These are phyloP conservation scores for Paraglomus occultum DNA, from an alignment of 192 early-diverging fungal genomes.

Conservation along the genomic window DNA sequence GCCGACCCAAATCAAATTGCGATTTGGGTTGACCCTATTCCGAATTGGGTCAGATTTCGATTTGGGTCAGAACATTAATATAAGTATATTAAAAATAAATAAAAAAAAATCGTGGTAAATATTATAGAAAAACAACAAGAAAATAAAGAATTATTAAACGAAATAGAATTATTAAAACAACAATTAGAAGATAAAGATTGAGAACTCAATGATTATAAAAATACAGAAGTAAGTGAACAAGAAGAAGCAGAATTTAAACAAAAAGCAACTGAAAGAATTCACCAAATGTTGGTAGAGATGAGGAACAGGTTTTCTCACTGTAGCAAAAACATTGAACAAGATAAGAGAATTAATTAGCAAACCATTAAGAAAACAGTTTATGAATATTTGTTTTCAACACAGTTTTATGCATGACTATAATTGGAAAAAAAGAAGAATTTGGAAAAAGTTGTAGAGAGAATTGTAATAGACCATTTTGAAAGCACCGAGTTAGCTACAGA, in stretches of 20 bases:
- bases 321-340: slow-evolving; percentile 12
- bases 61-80: too few relatives aligned
- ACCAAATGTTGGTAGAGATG: slow-evolving; percentile 16
- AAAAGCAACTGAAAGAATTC: slow-evolving; percentile 12
- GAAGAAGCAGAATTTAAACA: slow-evolving; percentile 20
- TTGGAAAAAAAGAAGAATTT: slow-evolving; percentile 2
- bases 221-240: slow-evolving; percentile 16
- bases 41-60: too few relatives aligned
- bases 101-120: slow-evolving; percentile 8
- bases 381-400: slow-evolving; percentile 10
- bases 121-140: slow-evolving; percentile 8
- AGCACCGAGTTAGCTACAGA: slow-evolving; percentile 3
- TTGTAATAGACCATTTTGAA: slow-evolving; percentile 1
- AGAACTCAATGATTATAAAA: slow-evolving; percentile 13
- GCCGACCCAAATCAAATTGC: too few relatives aligned
- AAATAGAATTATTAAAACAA: background rate
- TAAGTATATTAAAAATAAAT: slow-evolving; percentile 5
- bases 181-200: background rate
- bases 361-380: slow-evolving; percentile 11
- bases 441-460: background rate
- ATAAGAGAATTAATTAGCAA: slow-evolving; percentile 15
- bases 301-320: slow-evolving; percentile 13
- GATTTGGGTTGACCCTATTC: too few relatives aligned
- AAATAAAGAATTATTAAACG: slow-evolving; percentile 8
- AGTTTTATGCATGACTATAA: slow-evolving; percentile 7